Evolutionary conservation across 306 rosid genomes (phyloP), one percentile per base, ranked within the genome.

Genomic region (Lathyrus tuberosus): DNA sequence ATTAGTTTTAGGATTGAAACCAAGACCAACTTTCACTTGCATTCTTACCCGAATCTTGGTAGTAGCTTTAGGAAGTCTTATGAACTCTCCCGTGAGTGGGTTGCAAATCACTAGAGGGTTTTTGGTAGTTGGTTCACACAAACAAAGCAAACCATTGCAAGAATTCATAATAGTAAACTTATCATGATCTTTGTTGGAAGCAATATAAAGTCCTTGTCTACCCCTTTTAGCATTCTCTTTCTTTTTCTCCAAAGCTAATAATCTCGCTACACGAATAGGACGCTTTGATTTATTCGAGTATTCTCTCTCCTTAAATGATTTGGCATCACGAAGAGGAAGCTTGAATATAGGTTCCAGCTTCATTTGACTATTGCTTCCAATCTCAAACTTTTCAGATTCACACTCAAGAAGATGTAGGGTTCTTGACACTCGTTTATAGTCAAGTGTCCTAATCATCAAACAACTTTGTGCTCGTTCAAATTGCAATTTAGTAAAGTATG

Each of bases 141-240:
- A 61, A 57, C 76, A 78, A 65, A 78, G 69, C 8, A 78, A 62
- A 10, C 80, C 80, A 40, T 71, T 78, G 14, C 78, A 57, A 26
- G 60, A 53, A 11, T 53, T 53, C 31, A 53, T n/a, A 22, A 53
- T 38, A 6, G 20, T 5, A 52, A 52, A 52, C 58, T 52, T 52
- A 52, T 49, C 11, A 49, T n/a, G 9, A 15, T 15, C 33, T 22
- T 13, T 12, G 7, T 53, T 26, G 17, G 38, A 2, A 56, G 4
- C 12, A 22, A 54, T 26, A 7, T 24, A 22, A 54, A 10, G 61
- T 16, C 22, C 16, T 48, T 8, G 24, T 7, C 24, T 48, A 48
- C 24, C 31, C 1, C 31, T 18, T 18, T 52, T 4, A 52, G 12
- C 11, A 28, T 22, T 52, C 58, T 52, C 58, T 4, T 10, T 6